Conservation (phyloP, 306 rosid species). For the Calophaca sinica region DNA sequence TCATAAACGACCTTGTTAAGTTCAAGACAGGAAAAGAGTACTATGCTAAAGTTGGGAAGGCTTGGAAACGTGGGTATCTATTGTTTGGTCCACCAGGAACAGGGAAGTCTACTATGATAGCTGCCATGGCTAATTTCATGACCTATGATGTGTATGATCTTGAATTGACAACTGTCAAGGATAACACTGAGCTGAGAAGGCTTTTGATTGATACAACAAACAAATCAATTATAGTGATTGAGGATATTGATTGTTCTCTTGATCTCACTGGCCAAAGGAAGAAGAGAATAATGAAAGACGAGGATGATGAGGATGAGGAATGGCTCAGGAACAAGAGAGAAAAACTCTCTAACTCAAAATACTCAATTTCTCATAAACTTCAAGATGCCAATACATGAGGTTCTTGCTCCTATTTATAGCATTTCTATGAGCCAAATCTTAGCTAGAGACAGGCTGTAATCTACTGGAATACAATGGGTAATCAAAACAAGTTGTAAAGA, state of each 20-base stretch:
- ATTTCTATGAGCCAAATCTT: no score
- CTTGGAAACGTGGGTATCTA: constrained; percentile 75
- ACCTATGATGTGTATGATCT: constrained; percentile 72
- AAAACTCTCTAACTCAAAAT: no score
- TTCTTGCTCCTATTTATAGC: no score
- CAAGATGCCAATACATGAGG: no score
- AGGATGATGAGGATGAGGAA: no score
- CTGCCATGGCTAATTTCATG: constrained; percentile 67
- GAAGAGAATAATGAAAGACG: constrained; percentile 29
- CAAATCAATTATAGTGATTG: constrained; percentile 61
- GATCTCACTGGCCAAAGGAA: constrained; percentile 71
- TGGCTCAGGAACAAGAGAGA: no score
- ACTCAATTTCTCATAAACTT: no score
- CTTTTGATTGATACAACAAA: constrained; percentile 56
- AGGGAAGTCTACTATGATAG: constrained; percentile 71
- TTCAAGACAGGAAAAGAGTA: constrained; percentile 60
- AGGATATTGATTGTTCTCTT: constrained; percentile 77
- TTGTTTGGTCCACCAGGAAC: constrained; percentile 78
- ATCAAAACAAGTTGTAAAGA: no score
- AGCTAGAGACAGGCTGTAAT: no score
- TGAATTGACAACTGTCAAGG: constrained; percentile 61
- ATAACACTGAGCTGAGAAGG: constrained; percentile 58
- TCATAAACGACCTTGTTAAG: constrained; percentile 52
- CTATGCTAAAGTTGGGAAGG: constrained; percentile 65
- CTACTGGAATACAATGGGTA: no score